Percentiles rank a stretch among this genome's conserved stretches.
Evolutionary conservation across 306 rosid genomes (phyloP).

Genomic region (Prunus persica): DNA sequence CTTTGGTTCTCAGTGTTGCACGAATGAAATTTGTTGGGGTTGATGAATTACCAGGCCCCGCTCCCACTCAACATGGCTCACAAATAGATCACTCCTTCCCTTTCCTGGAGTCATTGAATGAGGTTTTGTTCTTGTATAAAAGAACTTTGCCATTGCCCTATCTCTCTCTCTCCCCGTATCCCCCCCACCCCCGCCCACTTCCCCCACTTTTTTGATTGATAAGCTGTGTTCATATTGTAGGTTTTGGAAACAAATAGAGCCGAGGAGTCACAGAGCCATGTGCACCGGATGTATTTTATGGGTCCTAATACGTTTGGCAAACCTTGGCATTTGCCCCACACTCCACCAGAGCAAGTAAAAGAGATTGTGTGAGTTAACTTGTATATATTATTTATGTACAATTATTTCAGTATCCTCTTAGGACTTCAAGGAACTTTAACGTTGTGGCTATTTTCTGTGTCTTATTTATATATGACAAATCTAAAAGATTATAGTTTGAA

Average conservation of each 20-base stretch:
- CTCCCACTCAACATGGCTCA: slow-evolving; percentile 94
- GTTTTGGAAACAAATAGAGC: slow-evolving; percentile 97
- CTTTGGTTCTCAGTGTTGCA: slow-evolving; percentile 93
- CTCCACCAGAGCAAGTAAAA: slow-evolving; percentile 84
- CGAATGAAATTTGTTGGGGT: slow-evolving; percentile 94
- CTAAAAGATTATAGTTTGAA: slow-evolving; percentile 14
- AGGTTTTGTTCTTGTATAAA: slow-evolving; percentile 47
- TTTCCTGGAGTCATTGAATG: slow-evolving; percentile 90
- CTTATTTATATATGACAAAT: not conserved
- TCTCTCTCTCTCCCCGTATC: not conserved
- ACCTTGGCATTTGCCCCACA: slow-evolving; percentile 94
- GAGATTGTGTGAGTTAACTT: slow-evolving; percentile 84
- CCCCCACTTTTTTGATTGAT: slow-evolving; percentile 15
- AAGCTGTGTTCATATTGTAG: slow-evolving; percentile 32
- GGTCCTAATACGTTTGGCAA: slow-evolving; percentile 96
- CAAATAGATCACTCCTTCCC: slow-evolving; percentile 99
- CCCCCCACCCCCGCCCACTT: not conserved
- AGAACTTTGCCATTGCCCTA: not conserved
- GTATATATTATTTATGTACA: slow-evolving; percentile 1
- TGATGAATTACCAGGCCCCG: slow-evolving; percentile 88
- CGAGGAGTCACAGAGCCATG: slow-evolving; percentile 96
- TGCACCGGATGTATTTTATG: slow-evolving; percentile 94
- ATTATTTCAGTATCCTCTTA: not conserved
- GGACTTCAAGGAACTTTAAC: not conserved
- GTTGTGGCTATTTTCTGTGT: not conserved